Conservation (phyloP, 306 rosid genomes). For the Morella rubra region DNA sequence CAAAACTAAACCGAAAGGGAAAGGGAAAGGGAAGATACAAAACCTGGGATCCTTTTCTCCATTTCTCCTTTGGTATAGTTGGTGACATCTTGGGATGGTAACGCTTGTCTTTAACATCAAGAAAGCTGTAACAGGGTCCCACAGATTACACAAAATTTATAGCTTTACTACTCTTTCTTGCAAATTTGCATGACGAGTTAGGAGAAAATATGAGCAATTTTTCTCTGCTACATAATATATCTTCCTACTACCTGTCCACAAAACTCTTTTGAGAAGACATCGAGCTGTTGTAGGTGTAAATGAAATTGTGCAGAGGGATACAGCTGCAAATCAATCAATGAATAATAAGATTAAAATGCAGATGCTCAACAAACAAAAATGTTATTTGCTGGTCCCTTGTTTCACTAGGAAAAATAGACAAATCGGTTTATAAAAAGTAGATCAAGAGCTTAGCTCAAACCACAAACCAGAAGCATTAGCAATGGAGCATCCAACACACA, state of each 20-base stretch:
- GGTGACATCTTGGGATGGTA: constrained; percentile 14
- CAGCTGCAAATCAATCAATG: not conserved
- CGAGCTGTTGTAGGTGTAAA: constrained; percentile 1
- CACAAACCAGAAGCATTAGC: not conserved
- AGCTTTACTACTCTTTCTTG: not conserved
- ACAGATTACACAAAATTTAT: constrained; percentile 1
- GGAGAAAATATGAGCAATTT: not conserved
- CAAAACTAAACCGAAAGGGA: not conserved
- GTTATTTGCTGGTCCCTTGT: not conserved
- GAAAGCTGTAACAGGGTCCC: not conserved
- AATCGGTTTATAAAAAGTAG: not conserved
- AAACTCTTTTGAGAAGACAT: constrained; percentile 15
- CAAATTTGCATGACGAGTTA: not conserved
- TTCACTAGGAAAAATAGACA: not conserved
- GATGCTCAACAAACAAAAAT: not conserved
- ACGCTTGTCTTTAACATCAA: not conserved
- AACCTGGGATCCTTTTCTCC: constrained; percentile 18
- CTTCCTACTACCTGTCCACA: constrained; percentile 7
- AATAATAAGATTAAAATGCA: not conserved
- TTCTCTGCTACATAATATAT: not conserved
- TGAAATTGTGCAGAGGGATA: constrained; percentile 8
- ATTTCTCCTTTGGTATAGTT: not conserved
- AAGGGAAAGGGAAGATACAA: not conserved
- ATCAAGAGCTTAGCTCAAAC: not conserved
- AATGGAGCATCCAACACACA: not conserved